These are phyloP conservation scores for Fusarium redolens DNA, from an alignment of 2,329 filamentous ascomycete species.

Conservation along the genomic window DNA sequence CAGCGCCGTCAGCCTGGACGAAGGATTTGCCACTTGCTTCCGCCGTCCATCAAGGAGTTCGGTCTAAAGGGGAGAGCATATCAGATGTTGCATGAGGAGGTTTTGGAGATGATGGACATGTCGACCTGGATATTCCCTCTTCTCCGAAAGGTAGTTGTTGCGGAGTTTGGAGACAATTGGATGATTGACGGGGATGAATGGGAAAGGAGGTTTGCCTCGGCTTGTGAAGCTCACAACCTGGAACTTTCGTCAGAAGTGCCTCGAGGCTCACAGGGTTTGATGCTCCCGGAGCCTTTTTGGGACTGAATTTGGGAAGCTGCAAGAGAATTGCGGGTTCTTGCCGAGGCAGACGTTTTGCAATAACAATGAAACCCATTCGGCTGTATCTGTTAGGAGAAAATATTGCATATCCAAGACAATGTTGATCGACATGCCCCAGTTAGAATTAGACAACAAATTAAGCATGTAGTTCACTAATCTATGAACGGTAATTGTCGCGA, in stretches of 20 bases:
- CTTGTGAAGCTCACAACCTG: background rate
- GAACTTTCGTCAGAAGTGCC: background rate
- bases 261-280: accelerated
- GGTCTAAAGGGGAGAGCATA: background rate
- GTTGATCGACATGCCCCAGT: accelerated
- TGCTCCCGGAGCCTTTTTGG: accelerated
- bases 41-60: background rate
- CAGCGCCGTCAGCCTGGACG: accelerated
- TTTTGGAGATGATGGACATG: background rate
- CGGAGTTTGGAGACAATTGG: accelerated
- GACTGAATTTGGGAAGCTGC: background rate
- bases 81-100: background rate
- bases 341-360: background rate
- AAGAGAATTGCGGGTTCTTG: accelerated
- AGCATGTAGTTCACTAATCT: background rate
- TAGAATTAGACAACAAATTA: background rate
- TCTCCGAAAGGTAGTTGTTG: background rate
- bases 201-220: background rate
- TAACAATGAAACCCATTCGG: background rate
- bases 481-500: background rate
- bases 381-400: accelerated
- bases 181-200: background rate
- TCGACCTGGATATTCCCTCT: background rate
- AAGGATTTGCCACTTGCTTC: background rate
- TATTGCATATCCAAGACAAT: background rate